A percentile compares a stretch with the other conserved stretches of the same genome.
phyloP scores from a whole-genome alignment of 2,329 filamentous ascomycete genomes.

The Scedosporium apiospermum region DNA sequence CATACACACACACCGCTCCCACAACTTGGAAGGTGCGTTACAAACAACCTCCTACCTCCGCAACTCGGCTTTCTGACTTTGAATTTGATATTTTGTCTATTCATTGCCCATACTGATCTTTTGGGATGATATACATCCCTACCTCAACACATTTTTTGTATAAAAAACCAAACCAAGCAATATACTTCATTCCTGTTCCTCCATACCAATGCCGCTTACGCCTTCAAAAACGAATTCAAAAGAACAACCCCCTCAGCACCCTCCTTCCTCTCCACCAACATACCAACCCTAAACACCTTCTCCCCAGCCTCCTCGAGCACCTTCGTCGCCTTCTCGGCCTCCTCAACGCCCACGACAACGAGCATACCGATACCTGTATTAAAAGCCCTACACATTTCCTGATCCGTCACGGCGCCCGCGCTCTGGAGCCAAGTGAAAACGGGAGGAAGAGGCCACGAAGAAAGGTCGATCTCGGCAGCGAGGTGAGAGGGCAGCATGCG shows the following conservation, averaged over 20 bases:
- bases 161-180: no score
- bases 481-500: slow-evolving; percentile 78
- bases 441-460: slow-evolving; percentile 62
- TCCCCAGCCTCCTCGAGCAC: slow-evolving; percentile 61
- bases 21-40: no score
- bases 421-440: slow-evolving; percentile 84
- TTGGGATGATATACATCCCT: no score
- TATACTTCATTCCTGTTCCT: no score
- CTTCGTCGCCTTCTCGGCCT: slow-evolving; percentile 50
- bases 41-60: no score
- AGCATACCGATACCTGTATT: slow-evolving; percentile 96
- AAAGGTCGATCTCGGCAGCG: slow-evolving; percentile 70
- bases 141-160: no score
- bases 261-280: slow-evolving; percentile 48
- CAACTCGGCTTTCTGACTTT: no score
- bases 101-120: no score
- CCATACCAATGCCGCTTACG: neutral
- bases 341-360: slow-evolving; percentile 59
- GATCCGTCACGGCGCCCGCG: slow-evolving; percentile 57
- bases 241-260: slow-evolving; percentile 23
- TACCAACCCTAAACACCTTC: slow-evolving; percentile 67
- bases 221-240: slow-evolving; percentile 28
- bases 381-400: slow-evolving; percentile 87
- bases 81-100: no score
- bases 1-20: no score